Percentiles rank a stretch among this genome's conserved stretches.
Evolutionary conservation across 805 yeast species (phyloP).

Genomic region (Debaryomyces maramus): DNA sequence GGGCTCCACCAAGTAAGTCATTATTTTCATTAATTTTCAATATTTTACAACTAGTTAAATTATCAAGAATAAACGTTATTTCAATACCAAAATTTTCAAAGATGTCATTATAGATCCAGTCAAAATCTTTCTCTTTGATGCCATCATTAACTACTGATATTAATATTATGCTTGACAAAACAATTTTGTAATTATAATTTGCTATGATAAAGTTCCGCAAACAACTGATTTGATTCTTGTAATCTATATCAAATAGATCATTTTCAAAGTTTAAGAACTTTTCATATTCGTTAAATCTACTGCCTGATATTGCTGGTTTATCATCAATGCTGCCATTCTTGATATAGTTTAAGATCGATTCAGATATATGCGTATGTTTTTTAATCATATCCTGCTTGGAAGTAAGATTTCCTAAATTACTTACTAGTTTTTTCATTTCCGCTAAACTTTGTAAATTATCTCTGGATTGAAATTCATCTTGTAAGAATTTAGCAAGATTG

Average conservation of each 20-base stretch:
- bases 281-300: conserved; percentile 39
- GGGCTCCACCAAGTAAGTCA: conserved; percentile 24
- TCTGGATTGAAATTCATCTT: conserved; percentile 50
- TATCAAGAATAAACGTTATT: conserved; percentile 47
- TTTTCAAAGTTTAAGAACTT: conserved; percentile 63
- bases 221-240: conserved; percentile 28
- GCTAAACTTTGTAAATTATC: conserved; percentile 20
- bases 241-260: conserved; percentile 54
- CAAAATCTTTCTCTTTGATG: conserved; percentile 61
- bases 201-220: conserved; percentile 40
- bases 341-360: conserved; percentile 53
- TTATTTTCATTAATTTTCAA: conserved; percentile 31
- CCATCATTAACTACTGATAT: conserved; percentile 70
- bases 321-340: conserved; percentile 19
- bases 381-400: conserved; percentile 65
- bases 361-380: conserved; percentile 75
- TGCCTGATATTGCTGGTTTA: conserved; percentile 4
- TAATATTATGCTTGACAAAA: conserved; percentile 56
- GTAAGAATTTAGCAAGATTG: conserved; percentile 66
- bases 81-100: conserved; percentile 65
- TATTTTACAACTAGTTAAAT: conserved; percentile 50
- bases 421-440: conserved; percentile 72
- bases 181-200: conserved; percentile 38
- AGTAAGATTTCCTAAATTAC: conserved; percentile 65
- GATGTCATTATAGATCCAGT: conserved; percentile 52